Percentiles rank a stretch among this genome's conserved stretches.
Conservation (phyloP, 2,329 filamentous ascomycete genomes). For the Ceratocystis diversiconidia region DNA sequence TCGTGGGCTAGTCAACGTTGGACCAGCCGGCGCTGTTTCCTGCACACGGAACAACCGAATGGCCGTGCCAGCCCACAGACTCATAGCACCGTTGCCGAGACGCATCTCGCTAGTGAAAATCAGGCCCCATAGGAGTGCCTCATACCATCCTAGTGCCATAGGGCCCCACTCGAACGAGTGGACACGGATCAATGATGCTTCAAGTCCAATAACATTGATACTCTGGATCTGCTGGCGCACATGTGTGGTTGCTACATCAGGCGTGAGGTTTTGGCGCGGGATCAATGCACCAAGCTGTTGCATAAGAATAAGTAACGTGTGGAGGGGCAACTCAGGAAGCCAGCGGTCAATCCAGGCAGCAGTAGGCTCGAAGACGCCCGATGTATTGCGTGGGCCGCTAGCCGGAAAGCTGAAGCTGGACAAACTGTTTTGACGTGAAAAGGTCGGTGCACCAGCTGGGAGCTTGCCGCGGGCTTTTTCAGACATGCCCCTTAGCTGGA, state of each 20-base stretch:
- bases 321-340: constrained; percentile 81
- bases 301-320: constrained; percentile 69
- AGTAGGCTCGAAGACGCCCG: constrained; percentile 60
- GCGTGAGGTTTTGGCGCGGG: constrained; percentile 34
- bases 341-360: constrained; percentile 81
- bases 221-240: constrained; percentile 42
- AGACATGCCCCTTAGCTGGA: constrained; percentile 81
- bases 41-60: constrained; percentile 85
- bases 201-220: constrained; percentile 55
- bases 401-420: constrained; percentile 45
- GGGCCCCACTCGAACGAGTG: constrained; percentile 93
- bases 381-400: constrained; percentile 21
- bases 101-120: constrained; percentile 86
- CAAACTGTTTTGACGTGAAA: constrained; percentile 81
- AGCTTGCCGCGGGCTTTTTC: constrained; percentile 95
- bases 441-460: constrained; percentile 66
- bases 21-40: constrained; percentile 65
- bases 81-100: constrained; percentile 70
- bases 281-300: constrained; percentile 47
- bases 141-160: constrained; percentile 85
- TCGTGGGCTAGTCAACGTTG: constrained; percentile 67
- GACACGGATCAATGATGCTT: constrained; percentile 58
- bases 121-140: constrained; percentile 85
- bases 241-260: constrained; percentile 31
- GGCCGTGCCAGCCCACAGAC: constrained; percentile 67